Percentiles rank a stretch among this genome's conserved stretches.
Conservation (phyloP, 1,284 basidiomycete genomes). For the Filobasidium uniguttulatum region DNA sequence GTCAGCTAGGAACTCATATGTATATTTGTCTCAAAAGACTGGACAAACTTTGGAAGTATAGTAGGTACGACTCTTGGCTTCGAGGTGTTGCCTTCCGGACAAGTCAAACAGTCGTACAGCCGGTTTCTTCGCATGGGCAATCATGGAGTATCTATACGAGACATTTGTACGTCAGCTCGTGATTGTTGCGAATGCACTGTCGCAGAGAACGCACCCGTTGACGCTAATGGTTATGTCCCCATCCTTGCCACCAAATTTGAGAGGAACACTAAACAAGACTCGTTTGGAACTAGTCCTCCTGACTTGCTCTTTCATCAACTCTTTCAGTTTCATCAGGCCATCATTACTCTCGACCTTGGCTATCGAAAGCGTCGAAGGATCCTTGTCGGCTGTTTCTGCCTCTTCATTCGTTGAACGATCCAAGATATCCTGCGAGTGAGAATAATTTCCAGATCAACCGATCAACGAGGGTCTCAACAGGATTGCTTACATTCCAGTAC, state of each 20-base stretch:
- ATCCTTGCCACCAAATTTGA: slow-evolving; percentile 50
- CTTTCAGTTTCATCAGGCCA: slow-evolving; percentile 48
- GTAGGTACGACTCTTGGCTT: slow-evolving; percentile 52
- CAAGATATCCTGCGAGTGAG: slow-evolving; percentile 42
- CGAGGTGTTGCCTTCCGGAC: slow-evolving; percentile 59
- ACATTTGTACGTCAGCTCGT: background rate
- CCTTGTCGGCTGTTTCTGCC: slow-evolving; percentile 23
- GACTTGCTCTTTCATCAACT: slow-evolving; percentile 48
- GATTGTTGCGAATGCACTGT: slow-evolving; percentile 9
- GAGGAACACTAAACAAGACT: slow-evolving; percentile 66
- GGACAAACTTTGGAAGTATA: slow-evolving; percentile 61
- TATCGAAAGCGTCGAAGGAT: slow-evolving; percentile 37
- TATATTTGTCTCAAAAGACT: background rate
- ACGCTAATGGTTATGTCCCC: slow-evolving; percentile 73
- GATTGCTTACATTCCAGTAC: slow-evolving; percentile 66
- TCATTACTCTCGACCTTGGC: slow-evolving; percentile 35
- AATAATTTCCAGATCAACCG: slow-evolving; percentile 2
- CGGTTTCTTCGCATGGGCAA: slow-evolving; percentile 73
- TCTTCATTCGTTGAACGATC: slow-evolving; percentile 41
- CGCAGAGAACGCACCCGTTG: slow-evolving; percentile 54
- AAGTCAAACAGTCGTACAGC: slow-evolving; percentile 66
- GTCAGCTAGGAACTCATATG: background rate
- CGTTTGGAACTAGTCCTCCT: slow-evolving; percentile 78
- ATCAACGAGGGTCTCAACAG: background rate
- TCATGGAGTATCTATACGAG: slow-evolving; percentile 56